Conservation (phyloP, 768 basidiomycete species). For the Lanmaoa pseudosensibilis region DNA sequence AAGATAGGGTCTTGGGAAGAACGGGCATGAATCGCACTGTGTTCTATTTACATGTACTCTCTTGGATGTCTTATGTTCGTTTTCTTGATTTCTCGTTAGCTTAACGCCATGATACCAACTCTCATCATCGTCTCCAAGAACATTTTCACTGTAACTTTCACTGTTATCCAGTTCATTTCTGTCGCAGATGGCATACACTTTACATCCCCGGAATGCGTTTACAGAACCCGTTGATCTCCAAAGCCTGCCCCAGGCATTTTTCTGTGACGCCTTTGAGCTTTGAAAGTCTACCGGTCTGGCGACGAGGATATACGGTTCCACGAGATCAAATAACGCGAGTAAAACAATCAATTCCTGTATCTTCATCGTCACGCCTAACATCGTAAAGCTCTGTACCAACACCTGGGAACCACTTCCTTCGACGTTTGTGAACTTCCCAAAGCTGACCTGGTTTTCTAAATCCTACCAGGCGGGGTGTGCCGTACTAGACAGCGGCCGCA, state of each 20-base stretch:
- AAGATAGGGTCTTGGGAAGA: slow-evolving; percentile 75
- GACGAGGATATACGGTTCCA: neutral
- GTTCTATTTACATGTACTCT: neutral
- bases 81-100: slow-evolving; percentile 1
- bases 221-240: neutral
- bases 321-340: neutral
- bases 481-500: neutral
- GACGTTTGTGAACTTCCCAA: neutral
- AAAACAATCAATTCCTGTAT: neutral
- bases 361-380: neutral
- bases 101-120: neutral
- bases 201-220: neutral
- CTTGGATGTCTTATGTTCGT: neutral
- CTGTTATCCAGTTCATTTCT: neutral
- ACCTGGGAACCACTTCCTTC: neutral
- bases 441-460: neutral
- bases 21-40: slow-evolving; percentile 21
- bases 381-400: neutral
- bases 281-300: neutral
- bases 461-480: neutral
- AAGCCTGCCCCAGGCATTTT: neutral
- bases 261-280: neutral
- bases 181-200: neutral
- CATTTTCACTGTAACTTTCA: neutral
- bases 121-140: neutral